phyloP scores from a whole-genome alignment of 2,329 filamentous ascomycete genomes.

The Colletotrichum cuscutae region DNA sequence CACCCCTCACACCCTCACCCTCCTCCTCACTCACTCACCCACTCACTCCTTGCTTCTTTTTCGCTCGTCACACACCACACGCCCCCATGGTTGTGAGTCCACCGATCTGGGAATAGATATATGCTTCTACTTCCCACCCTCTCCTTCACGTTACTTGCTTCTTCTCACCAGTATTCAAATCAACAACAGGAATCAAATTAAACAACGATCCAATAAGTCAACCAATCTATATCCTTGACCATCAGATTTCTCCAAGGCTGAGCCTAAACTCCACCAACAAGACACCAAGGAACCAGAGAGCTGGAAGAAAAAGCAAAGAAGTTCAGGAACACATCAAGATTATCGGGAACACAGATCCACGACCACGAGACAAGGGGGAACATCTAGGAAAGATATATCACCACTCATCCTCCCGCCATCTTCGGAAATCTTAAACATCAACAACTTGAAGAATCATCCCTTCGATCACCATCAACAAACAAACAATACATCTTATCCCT shows the following conservation, averaged over 20 bases:
- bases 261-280: background rate
- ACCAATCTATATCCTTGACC: background rate
- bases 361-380: conserved; percentile 16
- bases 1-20: too few species aligned
- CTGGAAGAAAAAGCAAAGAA: conserved; percentile 27
- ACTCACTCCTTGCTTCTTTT: background rate
- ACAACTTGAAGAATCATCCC: background rate
- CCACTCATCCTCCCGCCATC: background rate
- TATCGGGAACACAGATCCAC: background rate
- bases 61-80: background rate
- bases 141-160: background rate
- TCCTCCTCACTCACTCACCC: too few species aligned
- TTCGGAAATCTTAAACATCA: background rate
- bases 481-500: background rate
- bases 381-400: conserved; percentile 9
- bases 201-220: background rate
- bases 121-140: conserved; percentile 24
- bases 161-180: background rate
- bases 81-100: background rate
- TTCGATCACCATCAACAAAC: background rate
- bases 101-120: conserved; percentile 26
- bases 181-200: background rate
- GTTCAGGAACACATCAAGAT: background rate
- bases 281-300: conserved; percentile 19
- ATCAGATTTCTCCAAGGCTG: background rate